Base-by-base conservation (phyloP, 805 yeast genomes). In the Brettanomyces bruxellensis region DNA sequence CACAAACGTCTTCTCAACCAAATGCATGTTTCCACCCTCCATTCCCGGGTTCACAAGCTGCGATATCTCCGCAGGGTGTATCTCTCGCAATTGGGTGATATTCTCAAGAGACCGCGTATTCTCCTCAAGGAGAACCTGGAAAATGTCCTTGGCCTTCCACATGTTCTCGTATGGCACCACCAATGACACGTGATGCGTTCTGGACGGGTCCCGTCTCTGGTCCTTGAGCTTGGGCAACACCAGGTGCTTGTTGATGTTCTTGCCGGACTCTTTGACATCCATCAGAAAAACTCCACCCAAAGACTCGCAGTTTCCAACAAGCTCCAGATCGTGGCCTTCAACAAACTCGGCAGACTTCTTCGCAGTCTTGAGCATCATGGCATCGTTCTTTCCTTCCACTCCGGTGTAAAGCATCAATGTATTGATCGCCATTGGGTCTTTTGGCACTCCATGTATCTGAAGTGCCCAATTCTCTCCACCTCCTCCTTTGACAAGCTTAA, bases 121-220 rank as follows among this genome's bases (percentile, higher is more conserved):
- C 44, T 89, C 93, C 53, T 83, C 81, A 37, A 88, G 54, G 47
- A 89, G 51, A 0, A 87, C 76, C 59, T 78, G 66, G 58, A 81
- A 88, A 4, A 90, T 73, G 45, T 88, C 96, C 47, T 73, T 73
- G 4, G 91, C 93, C 55, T 72, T 73, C 96, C 96, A 89, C 7
- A 76, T 71, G 47, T 79, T 73, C 35, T 76, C 84, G 50, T 75
- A 78, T 0, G 96, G 95, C 4, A 86, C 81, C 22, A 67, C 70
- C 53, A 90, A 66, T 12, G 90, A 79, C 23, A 79, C 50, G 61
- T 87, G 86, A 53, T 83, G 87, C 0, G 86, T 68, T 43, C 66
- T 70, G 0, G 71, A 60, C 3, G 88, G 82, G 61, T 86, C 85
- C 11, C 75, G 59, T 4, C 68, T 69, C 0, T 73, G 68, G 25